Conservation (phyloP, 495 filamentous ascomycete genomes). For the Trypethelium eluteriae region DNA sequence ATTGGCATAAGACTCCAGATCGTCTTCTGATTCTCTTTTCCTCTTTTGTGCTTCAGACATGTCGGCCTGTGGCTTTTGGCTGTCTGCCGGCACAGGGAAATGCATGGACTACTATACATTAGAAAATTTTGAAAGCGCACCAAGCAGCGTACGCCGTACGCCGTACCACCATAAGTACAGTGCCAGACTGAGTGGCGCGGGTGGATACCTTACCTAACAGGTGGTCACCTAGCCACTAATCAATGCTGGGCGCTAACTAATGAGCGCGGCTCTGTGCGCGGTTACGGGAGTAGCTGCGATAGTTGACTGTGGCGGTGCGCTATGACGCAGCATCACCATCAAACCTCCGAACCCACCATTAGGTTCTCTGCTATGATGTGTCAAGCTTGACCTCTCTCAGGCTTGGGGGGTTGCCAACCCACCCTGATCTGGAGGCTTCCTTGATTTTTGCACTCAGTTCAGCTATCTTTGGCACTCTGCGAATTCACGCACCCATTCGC, state of each 20-base stretch:
- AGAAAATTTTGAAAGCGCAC: neutral
- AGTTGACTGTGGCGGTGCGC: neutral
- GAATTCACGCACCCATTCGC: neutral
- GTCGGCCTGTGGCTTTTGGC: neutral
- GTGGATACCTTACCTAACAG: neutral
- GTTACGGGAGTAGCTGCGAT: too few relatives aligned
- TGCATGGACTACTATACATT: neutral
- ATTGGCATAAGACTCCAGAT: slow-evolving; percentile 48
- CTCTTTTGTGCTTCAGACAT: slow-evolving; percentile 58
- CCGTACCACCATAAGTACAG: too few relatives aligned
- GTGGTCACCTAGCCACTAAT: too few relatives aligned
- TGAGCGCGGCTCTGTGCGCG: too few relatives aligned
- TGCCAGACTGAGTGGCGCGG: too few relatives aligned
- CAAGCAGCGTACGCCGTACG: too few relatives aligned
- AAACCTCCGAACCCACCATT: neutral
- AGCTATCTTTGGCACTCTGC: neutral
- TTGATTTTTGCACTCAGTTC: neutral
- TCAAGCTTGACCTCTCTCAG: neutral
- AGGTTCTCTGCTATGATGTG: neutral
- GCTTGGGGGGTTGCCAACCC: neutral
- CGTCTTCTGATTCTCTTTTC: slow-evolving; percentile 53
- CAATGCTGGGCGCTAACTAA: too few relatives aligned
- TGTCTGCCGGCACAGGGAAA: neutral
- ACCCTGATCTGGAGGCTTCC: neutral
- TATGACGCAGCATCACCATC: neutral